Percentiles rank a stretch among this genome's conserved stretches.
Evolutionary conservation across 345 rosid genomes (phyloP).

Genomic region (Sonneratia alba): DNA sequence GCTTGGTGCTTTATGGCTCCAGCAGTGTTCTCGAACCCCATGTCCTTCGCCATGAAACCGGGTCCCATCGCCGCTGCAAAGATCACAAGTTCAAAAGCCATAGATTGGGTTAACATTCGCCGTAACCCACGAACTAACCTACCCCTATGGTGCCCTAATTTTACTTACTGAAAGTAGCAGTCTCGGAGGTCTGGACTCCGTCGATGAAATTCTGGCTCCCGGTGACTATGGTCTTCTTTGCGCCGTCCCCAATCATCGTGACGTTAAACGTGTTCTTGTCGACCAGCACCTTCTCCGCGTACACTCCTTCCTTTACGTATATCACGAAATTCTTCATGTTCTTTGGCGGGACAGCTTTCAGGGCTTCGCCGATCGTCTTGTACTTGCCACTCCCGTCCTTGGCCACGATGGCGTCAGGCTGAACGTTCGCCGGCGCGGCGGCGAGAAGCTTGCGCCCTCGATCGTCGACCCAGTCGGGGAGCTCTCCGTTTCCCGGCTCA

Average conservation of each 20-base stretch:
- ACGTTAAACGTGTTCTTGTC: slow-evolving; percentile 23
- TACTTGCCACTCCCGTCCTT: slow-evolving; percentile 65
- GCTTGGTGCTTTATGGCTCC: slow-evolving; percentile 57
- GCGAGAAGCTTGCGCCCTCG: slow-evolving; percentile 31
- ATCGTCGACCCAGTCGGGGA: slow-evolving; percentile 42
- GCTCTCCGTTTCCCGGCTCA: slow-evolving; percentile 7
- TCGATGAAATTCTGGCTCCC: slow-evolving; percentile 34
- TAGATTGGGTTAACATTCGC: no score
- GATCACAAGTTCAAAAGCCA: not conserved
- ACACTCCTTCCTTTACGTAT: slow-evolving; percentile 59
- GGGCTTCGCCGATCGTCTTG: slow-evolving; percentile 45
- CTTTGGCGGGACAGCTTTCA: slow-evolving; percentile 31
- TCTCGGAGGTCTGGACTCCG: slow-evolving; percentile 39
- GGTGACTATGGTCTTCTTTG: slow-evolving; percentile 50
- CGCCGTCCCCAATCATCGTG: slow-evolving; percentile 68
- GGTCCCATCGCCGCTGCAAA: slow-evolving; percentile 36
- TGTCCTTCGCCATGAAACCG: slow-evolving; percentile 57
- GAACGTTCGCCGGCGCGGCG: slow-evolving; percentile 13
- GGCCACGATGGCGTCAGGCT: slow-evolving; percentile 50
- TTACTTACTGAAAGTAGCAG: slow-evolving; percentile 52
- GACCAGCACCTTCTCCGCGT: slow-evolving; percentile 41
- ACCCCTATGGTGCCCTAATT: not conserved
- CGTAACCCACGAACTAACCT: no score
- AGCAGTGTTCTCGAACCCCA: slow-evolving; percentile 59
- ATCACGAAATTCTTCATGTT: slow-evolving; percentile 34